Evolutionary conservation across 441 rosid species (phyloP), one percentile per base, ranked within the genome.

Genomic region (Jatropha multifida): DNA sequence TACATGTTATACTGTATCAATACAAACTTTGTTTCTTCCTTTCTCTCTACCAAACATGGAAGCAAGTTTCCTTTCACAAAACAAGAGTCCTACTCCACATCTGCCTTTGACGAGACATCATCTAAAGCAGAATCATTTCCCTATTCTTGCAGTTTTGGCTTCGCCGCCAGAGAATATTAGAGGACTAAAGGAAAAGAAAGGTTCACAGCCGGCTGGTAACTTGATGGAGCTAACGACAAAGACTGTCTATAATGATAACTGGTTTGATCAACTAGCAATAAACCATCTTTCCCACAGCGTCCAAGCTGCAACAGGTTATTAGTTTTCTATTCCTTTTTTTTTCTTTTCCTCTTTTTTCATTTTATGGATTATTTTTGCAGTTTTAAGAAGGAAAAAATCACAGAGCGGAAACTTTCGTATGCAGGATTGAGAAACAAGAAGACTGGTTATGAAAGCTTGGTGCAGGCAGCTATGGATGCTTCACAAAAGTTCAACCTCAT

Each of bases 361-460:
- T 32, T 32, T 2, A 32, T 1, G 38, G 1, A 23, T 40, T 51
- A 18, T 37, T 52, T n/a, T 7, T 5, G 11, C 58, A 68, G 23
- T 7, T 17, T 59, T 67, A 44, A 40, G 61, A 37, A 2, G 37
- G n/a, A 64, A 56, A 72, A 20, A 37, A 32, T 61, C 8, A 32
- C 41, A 61, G 4, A 5, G 41, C 5, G 69, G 3, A 7, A 13
- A 17, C 51, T 58, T 58, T 20, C 10, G 18, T 7, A 11, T 65
- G 84, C 84, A 95, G 98, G 98, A 62, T 15, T 88, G 68, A 83
- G 75, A 68, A 93, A 69, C 77, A 63, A 32, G 65, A 81, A 79
- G 81, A 82, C 74, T 13, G 96, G 92, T 5, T 95, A 92, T 44
- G 93, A 88, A 58, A 83, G 92, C 81, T 81, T 95, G 89, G 92